phyloP scores from a whole-genome alignment of 306 rosid genomes.

The Arachis hypogaea region DNA sequence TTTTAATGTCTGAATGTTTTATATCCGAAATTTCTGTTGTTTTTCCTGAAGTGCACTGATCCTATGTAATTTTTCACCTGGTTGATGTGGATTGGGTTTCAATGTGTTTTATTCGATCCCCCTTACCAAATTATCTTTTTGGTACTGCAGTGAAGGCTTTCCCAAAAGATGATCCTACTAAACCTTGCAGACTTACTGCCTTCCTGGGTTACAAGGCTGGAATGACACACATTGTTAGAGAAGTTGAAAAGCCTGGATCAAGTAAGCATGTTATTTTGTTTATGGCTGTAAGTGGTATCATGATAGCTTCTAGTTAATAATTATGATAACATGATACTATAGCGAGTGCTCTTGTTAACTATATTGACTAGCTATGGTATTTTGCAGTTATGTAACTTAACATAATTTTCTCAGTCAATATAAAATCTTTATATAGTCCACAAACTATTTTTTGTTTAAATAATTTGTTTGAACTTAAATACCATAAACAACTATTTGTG shows the following conservation, averaged over 20 bases:
- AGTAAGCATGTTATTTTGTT: conserved; percentile 49
- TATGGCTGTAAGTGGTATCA: background rate
- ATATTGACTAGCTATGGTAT: background rate
- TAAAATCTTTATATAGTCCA: background rate
- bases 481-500: background rate
- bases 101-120: background rate
- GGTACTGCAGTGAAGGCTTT: conserved; percentile 72
- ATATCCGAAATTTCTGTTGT: background rate
- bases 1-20: background rate
- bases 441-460: background rate
- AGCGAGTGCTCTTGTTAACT: background rate
- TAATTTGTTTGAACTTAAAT: background rate
- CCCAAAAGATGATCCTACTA: conserved; percentile 65
- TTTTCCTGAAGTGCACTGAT: background rate
- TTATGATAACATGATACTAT: background rate
- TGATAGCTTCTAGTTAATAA: background rate
- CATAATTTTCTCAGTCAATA: no score
- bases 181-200: conserved; percentile 73
- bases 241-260: conserved; percentile 87
- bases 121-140: background rate
- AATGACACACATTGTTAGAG: conserved; percentile 86
- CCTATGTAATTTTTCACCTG: background rate
- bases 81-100: background rate
- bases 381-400: background rate
- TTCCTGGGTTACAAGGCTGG: conserved; percentile 85